A percentile compares a stretch with the other conserved stretches of the same genome.
These are phyloP conservation scores for Leishmania lainsoni DNA, from an alignment of 208 protist genomes.

Conservation along the genomic window DNA sequence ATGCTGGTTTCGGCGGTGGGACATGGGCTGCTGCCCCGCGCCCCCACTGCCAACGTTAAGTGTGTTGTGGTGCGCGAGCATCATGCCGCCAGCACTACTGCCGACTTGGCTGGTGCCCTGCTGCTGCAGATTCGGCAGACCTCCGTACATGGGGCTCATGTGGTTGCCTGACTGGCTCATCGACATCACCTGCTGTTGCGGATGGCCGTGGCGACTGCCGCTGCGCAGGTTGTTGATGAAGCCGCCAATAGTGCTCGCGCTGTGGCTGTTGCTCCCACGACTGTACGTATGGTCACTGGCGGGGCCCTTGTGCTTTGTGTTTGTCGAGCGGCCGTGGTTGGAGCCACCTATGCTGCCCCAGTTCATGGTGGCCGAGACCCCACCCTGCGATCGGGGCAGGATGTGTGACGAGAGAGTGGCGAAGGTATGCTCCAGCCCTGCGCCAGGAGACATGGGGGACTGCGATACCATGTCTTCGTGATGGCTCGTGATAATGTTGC, in stretches of 20 bases:
- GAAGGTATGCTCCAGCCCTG: background rate
- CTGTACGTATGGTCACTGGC: conserved; percentile 3
- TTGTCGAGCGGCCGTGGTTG: background rate
- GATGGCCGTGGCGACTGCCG: background rate
- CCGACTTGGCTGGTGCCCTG: background rate
- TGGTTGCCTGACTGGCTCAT: conserved; percentile 4
- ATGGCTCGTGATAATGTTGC: background rate
- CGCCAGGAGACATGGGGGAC: background rate
- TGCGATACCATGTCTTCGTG: background rate
- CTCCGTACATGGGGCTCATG: background rate
- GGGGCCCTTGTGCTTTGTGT: background rate
- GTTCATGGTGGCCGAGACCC: background rate
- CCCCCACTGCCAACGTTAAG: background rate
- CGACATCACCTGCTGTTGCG: background rate
- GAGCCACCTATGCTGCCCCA: conserved; percentile 1
- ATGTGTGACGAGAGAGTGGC: background rate
- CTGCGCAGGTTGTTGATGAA: background rate
- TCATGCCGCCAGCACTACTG: conserved; percentile 7
- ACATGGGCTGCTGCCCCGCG: background rate
- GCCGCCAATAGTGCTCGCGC: background rate
- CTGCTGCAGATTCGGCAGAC: background rate
- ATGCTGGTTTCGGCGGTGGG: conserved; percentile 2
- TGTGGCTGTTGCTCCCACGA: conserved; percentile 8
- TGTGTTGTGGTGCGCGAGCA: conserved; percentile 7
- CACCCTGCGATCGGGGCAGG: background rate